Base-by-base conservation (phyloP, 139 green algal genomes). In the Klebsormidium nitens region DNA sequence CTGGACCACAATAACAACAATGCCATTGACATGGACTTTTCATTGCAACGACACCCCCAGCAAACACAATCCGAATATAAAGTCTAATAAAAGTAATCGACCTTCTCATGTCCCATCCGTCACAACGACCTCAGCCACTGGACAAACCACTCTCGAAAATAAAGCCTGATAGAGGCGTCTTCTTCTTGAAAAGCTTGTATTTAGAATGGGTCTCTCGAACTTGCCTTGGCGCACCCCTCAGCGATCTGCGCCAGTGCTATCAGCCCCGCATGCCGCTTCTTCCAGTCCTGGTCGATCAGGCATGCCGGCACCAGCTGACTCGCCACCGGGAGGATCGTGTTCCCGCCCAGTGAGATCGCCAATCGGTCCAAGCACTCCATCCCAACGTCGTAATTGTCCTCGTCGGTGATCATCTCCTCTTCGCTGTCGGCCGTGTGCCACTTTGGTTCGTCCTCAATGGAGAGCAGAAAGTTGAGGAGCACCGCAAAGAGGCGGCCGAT, bases 281-380 rank as follows among this genome's bases (percentile, higher is more conserved):
- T 81, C 95, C 95, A 99, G 73, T 95, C 81, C 0, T 46, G 37
- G 72, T 94, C 86, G 17, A 29, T 40, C 64, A 95, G 68, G 76
- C 90, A 91, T 47, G 69, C 35, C 4, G 85, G 87, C 63, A 98
- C 84, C 69, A 90, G 57, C 26, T 67, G 55, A n/a, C 72, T 83
- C 39, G 88, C 90, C n/a, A 89, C 69, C 1, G 90, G 88, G 39
- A 95, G 76, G 32, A 99, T 69, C 14, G 74, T 37, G 46, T 95
- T 95, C 37, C 91, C 95, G 2, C 93, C 91, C 60, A 99, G 78
- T 0, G 84, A 77, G 11, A 97, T 89, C 2, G 94, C 81, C 14
- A 97, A 61, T 47, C 94, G 78, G 85, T 99, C 95, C 46, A 98
- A 80, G 79, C 88, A 92, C 86, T 98, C 89, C 79, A 91, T 86